Base-by-base conservation (phyloP, 2,329 filamentous ascomycete species). In the Exophiala bonariae region DNA sequence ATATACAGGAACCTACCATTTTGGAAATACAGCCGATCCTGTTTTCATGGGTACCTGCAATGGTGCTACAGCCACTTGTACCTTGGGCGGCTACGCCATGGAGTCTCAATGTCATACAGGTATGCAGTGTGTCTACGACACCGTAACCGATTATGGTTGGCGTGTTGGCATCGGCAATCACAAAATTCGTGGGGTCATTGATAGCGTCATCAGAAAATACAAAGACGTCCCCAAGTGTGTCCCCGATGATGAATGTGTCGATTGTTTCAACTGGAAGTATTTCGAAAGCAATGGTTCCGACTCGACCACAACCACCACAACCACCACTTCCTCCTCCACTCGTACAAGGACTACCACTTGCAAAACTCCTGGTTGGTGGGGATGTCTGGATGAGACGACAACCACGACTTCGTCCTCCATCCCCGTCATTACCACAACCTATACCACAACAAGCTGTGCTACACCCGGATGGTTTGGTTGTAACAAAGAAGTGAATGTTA, bases 41-140 rank as follows among this genome's bases (percentile, higher is more conserved):
- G 84, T 99, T 26, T 99, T 86, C 62, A 91, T 96, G 72, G 93
- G 93, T 23, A 88, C 85, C 1, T 97, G 93, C 70, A 96, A 96
- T 61, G 88, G 87, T 23, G 89, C 88, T 2, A 90, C 88, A 2
- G 91, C 92, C 2, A 83, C 86, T 9, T 97, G 93, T 67, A 93
- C 91, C 0, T 83, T 95, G 61, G 92, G 84, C 2, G 93, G 93
- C 0, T 99, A 97, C 65, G 91, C 93, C 1, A 80, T 99, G 76
- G 90, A 99, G 68, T 87, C 89, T 10, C 78, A 85, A n/a, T 99
- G 93, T 59, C 93, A 97, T 61, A 87, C 89, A 0, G 93, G 93
- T 6, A 79, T 81, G 43, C 86, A 93, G 64, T 97, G 93, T 61
- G 81, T 87, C 1, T 99, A 96, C 63, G 92, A 99, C 61, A 93